Conservation (phyloP, 352 stramenopile genomes). For the Pythium apleroticum region DNA sequence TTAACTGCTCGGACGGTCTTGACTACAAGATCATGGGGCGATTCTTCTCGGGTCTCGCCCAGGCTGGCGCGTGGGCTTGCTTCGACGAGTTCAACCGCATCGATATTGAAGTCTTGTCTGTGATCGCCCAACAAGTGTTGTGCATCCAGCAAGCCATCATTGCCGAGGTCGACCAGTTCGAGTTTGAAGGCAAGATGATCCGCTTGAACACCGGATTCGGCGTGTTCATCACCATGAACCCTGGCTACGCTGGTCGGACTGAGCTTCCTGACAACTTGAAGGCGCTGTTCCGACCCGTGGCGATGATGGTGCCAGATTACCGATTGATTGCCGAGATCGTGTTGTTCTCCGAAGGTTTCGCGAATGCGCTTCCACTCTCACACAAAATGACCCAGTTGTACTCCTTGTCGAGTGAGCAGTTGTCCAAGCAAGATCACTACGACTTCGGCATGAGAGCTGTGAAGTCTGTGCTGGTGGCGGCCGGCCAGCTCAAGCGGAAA, state of each 20-base stretch:
- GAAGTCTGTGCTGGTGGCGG: constrained; percentile 93
- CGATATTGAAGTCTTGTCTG: constrained; percentile 94
- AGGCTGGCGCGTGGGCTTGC: constrained; percentile 93
- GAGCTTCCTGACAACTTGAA: constrained; percentile 95
- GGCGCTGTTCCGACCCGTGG: constrained; percentile 91
- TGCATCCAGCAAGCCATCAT: constrained; percentile 95
- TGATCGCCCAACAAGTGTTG: constrained; percentile 96
- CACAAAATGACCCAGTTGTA: constrained; percentile 96
- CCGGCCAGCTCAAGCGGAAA: constrained; percentile 93
- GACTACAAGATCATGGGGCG: constrained; percentile 97
- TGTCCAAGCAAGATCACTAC: constrained; percentile 95
- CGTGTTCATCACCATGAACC: constrained; percentile 97
- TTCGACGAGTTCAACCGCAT: constrained; percentile 98
- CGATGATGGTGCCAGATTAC: constrained; percentile 96
- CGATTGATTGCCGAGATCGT: constrained; percentile 94
- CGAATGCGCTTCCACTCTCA: constrained; percentile 89
- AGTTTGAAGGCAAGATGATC: constrained; percentile 94
- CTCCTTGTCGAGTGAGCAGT: constrained; percentile 90
- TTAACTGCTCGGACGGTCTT: constrained; percentile 95
- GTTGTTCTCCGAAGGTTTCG: constrained; percentile 93
- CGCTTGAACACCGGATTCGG: constrained; percentile 90
- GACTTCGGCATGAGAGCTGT: constrained; percentile 94
- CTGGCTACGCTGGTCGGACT: constrained; percentile 91
- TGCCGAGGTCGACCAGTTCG: constrained; percentile 85
- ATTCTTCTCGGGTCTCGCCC: constrained; percentile 94